Conservation (phyloP, 1,284 basidiomycete species). For the Ganoderma sinense region DNA sequence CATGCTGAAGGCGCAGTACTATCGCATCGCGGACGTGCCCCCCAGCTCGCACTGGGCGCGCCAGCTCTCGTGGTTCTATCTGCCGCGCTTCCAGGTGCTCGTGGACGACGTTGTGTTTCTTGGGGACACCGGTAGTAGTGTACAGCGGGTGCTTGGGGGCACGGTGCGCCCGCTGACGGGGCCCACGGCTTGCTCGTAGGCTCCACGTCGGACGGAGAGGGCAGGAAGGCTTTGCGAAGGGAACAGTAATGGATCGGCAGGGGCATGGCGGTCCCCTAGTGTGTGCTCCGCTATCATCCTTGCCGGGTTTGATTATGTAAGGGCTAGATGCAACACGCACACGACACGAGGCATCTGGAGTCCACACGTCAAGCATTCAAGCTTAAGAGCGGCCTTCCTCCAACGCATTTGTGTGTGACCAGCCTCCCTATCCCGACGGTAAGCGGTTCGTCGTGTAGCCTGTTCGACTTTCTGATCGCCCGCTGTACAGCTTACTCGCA, state of each 20-base stretch:
- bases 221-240: not conserved
- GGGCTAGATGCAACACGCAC: not conserved
- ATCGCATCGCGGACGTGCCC: not conserved
- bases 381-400: not conserved
- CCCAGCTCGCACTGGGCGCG: not conserved
- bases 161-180: not conserved
- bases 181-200: no score
- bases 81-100: not conserved
- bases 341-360: not conserved
- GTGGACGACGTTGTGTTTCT: not conserved
- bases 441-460: not conserved
- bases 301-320: not conserved
- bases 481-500: not conserved
- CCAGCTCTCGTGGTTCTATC: not conserved
- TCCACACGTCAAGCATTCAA: not conserved
- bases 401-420: not conserved
- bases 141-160: not conserved
- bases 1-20: not conserved
- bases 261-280: no score
- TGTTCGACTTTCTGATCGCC: not conserved
- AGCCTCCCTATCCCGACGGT: not conserved
- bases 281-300: not conserved
- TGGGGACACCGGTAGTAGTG: not conserved
- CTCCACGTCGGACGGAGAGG: not conserved
- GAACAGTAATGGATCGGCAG: not conserved